Percentiles rank a stretch among this genome's conserved stretches.
These are phyloP conservation scores for Neonectria hederae DNA, from an alignment of 2,329 filamentous ascomycete genomes.

Conservation along the genomic window DNA sequence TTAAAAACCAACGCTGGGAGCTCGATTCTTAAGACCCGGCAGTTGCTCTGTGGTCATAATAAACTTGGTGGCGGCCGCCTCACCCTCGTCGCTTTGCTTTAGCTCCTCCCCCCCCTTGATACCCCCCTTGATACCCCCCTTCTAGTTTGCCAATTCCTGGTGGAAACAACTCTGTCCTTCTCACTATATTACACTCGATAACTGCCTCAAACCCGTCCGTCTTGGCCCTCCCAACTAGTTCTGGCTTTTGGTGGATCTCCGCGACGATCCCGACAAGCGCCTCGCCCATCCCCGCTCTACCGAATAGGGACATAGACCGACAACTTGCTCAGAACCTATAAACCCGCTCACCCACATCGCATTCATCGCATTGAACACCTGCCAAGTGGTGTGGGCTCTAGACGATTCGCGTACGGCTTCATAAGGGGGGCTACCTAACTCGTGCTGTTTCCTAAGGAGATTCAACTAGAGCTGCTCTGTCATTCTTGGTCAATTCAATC, in stretches of 20 bases:
- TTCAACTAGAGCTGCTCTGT: background rate
- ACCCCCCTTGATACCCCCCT: background rate
- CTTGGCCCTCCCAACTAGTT: constrained; percentile 12
- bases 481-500: background rate
- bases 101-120: constrained; percentile 6
- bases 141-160: background rate
- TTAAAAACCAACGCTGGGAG: background rate
- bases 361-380: constrained; percentile 3
- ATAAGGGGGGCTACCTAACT: background rate
- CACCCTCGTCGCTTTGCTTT: background rate
- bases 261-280: background rate
- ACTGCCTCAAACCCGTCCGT: constrained; percentile 15
- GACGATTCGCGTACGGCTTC: background rate
- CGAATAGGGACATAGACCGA: constrained; percentile 12
- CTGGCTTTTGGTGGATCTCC: constrained; percentile 7
- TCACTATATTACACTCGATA: constrained; percentile 27
- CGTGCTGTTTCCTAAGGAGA: background rate
- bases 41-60: background rate
- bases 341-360: constrained; percentile 14
- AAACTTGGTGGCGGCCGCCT: constrained; percentile 10
- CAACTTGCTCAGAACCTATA: constrained; percentile 16
- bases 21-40: background rate
- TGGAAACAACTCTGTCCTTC: constrained; percentile 39
- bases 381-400: background rate
- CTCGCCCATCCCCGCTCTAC: constrained; percentile 5